Conservation (phyloP, 192 early-diverging fungal species). For the Umbelopsis isabellina region DNA sequence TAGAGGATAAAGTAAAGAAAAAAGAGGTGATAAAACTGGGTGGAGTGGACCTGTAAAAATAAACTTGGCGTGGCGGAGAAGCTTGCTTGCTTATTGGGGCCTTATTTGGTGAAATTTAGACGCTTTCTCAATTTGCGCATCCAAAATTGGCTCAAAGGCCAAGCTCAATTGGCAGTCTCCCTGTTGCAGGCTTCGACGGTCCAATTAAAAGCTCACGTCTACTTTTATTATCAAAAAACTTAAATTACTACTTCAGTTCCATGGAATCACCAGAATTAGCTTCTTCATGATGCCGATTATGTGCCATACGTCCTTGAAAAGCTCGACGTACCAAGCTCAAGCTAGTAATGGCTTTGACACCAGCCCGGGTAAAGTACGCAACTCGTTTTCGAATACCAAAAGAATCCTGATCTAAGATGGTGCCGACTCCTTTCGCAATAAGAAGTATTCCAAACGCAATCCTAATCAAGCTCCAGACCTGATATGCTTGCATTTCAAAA, state of each 20-base stretch:
- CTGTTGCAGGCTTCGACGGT: too few relatives aligned
- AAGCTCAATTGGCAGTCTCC: too few relatives aligned
- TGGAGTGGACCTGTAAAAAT: background rate
- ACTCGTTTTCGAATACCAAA: constrained; percentile 13
- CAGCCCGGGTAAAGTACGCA: background rate
- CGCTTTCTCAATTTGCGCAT: background rate
- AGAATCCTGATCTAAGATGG: constrained; percentile 1
- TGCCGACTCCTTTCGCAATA: constrained; percentile 18
- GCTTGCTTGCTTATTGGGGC: background rate
- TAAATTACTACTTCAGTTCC: background rate
- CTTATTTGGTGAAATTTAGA: constrained; percentile 1
- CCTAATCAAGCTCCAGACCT: constrained; percentile 1
- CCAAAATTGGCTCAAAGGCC: too few relatives aligned
- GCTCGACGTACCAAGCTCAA: background rate
- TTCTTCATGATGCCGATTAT: constrained; percentile 9
- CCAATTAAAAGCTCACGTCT: too few relatives aligned
- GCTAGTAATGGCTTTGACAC: background rate
- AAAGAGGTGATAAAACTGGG: background rate
- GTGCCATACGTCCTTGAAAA: background rate
- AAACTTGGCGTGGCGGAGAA: background rate
- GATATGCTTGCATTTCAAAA: constrained; percentile 14
- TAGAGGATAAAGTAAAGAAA: background rate
- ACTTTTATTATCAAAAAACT: background rate
- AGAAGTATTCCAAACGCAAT: constrained; percentile 4
- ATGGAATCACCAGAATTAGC: background rate